phyloP scores from a whole-genome alignment of 371 early-diverging fungal genomes.

The Apophysomyces sp. region DNA sequence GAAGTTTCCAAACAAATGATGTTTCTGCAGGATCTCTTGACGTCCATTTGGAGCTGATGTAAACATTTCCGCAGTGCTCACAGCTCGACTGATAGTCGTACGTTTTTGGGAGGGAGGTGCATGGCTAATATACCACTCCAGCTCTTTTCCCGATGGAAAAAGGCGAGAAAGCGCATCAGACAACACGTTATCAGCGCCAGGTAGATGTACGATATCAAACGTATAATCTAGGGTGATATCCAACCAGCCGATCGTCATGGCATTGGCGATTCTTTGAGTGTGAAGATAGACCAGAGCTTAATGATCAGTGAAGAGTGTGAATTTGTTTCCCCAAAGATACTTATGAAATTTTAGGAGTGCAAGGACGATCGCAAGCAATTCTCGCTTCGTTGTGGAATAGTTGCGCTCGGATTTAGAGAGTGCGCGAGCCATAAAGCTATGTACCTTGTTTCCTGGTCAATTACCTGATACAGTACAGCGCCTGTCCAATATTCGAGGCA shows the following conservation, averaged over 20 bases:
- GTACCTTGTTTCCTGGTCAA: slow-evolving; percentile 3
- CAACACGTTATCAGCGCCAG: slow-evolving; percentile 18
- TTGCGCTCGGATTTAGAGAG: slow-evolving; percentile 7
- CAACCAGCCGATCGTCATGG: slow-evolving; percentile 22
- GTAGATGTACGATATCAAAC: slow-evolving; percentile 21
- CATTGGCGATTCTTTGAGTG: slow-evolving; percentile 14
- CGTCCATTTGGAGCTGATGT: slow-evolving; percentile 4
- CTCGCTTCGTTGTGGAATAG: slow-evolving; percentile 14
- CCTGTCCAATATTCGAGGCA: slow-evolving; percentile 41
- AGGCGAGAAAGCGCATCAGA: slow-evolving; percentile 20
- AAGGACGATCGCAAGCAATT: slow-evolving; percentile 17
- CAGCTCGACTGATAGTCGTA: neutral
- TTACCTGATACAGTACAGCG: slow-evolving; percentile 27
- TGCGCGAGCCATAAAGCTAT: slow-evolving; percentile 19
- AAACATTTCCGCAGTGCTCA: neutral
- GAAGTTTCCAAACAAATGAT: slow-evolving; percentile 17
- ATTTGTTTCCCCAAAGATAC: slow-evolving; percentile 23
- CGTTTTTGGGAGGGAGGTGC: neutral
- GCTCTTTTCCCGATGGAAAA: slow-evolving; percentile 11
- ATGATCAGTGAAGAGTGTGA: slow-evolving; percentile 23
- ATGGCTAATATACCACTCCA: slow-evolving; percentile 14
- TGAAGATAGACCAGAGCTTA: slow-evolving; percentile 15
- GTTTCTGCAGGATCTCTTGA: slow-evolving; percentile 6
- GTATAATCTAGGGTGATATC: slow-evolving; percentile 20
- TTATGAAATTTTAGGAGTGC: slow-evolving; percentile 25